Evolutionary conservation across 75 land plant genomes (phyloP).

Genomic region (Selaginella tamariscina): DNA sequence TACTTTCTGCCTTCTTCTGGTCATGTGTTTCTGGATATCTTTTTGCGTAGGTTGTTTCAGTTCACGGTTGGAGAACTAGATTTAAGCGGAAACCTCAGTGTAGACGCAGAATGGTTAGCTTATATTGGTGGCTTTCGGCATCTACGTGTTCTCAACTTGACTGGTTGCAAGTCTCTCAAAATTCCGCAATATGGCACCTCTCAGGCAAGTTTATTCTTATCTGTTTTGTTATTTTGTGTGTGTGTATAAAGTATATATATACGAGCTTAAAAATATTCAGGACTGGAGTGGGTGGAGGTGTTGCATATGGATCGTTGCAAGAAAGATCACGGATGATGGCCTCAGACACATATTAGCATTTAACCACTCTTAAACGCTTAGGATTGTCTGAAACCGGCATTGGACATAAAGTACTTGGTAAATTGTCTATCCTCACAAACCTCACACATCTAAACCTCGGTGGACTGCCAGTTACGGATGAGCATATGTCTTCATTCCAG

Average conservation of each 20-base stretch:
- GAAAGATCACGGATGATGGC: slow-evolving; percentile 64
- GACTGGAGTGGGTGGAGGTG: slow-evolving; percentile 53
- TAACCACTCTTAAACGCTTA: slow-evolving; percentile 44
- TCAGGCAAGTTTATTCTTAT: slow-evolving; percentile 37
- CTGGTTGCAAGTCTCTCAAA: slow-evolving; percentile 51
- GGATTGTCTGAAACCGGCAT: slow-evolving; percentile 62
- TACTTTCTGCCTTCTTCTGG: not conserved
- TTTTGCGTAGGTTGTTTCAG: slow-evolving; percentile 56
- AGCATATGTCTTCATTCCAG: slow-evolving; percentile 46
- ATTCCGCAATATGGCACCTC: slow-evolving; percentile 61
- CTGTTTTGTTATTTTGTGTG: not conserved
- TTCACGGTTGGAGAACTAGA: slow-evolving; percentile 47
- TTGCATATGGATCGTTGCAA: slow-evolving; percentile 60
- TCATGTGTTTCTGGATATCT: not conserved
- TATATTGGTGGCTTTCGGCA: slow-evolving; percentile 67
- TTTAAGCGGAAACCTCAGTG: slow-evolving; percentile 45
- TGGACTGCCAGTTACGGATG: slow-evolving; percentile 75
- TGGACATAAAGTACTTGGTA: slow-evolving; percentile 43
- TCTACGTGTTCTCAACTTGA: slow-evolving; percentile 40
- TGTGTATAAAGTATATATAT: too few species aligned
- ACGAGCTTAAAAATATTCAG: too few species aligned
- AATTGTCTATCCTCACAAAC: slow-evolving; percentile 39
- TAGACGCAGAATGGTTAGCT: slow-evolving; percentile 96
- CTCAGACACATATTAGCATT: slow-evolving; percentile 46
- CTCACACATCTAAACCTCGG: slow-evolving; percentile 64